Conservation (phyloP, 495 filamentous ascomycete species). For the Penicillium coprophilum region DNA sequence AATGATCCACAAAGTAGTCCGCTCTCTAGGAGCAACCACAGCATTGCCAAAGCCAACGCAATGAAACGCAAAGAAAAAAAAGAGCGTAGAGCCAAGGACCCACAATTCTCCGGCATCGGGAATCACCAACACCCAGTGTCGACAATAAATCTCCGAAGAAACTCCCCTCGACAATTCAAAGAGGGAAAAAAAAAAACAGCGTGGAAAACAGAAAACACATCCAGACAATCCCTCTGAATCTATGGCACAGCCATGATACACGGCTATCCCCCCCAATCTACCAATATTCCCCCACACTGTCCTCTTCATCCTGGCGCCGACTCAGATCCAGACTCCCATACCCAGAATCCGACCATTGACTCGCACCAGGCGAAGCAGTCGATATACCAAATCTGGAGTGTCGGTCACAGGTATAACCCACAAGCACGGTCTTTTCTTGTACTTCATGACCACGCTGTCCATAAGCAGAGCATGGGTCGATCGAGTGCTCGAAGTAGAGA, state of each 20-base stretch:
- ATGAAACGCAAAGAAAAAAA: not conserved
- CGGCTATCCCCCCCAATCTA: not conserved
- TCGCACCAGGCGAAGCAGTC: slow-evolving; percentile 21
- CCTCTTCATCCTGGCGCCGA: not conserved
- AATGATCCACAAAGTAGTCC: not conserved
- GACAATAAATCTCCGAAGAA: not conserved
- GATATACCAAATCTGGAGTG: slow-evolving; percentile 48
- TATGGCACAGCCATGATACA: not conserved
- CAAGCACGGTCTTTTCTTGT: slow-evolving; percentile 72
- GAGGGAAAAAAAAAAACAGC: not conserved
- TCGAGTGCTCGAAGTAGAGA: slow-evolving; percentile 74
- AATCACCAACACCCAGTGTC: slow-evolving; percentile 1
- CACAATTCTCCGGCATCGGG: not conserved
- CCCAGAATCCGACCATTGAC: slow-evolving; percentile 50
- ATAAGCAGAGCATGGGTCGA: slow-evolving; percentile 71
- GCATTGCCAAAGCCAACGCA: not conserved
- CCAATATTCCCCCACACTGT: not conserved
- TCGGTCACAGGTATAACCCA: slow-evolving; percentile 71
- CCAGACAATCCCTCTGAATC: not conserved
- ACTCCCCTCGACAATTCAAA: not conserved
- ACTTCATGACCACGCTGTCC: slow-evolving; percentile 69
- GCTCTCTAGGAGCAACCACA: slow-evolving; percentile 5
- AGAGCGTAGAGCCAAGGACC: not conserved
- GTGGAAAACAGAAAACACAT: not conserved
- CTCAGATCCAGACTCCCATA: slow-evolving; percentile 27